Percentiles rank a stretch among this genome's conserved stretches.
These are phyloP conservation scores for Metschnikowia santaceciliae DNA, from an alignment of 805 yeast species.

Conservation along the genomic window DNA sequence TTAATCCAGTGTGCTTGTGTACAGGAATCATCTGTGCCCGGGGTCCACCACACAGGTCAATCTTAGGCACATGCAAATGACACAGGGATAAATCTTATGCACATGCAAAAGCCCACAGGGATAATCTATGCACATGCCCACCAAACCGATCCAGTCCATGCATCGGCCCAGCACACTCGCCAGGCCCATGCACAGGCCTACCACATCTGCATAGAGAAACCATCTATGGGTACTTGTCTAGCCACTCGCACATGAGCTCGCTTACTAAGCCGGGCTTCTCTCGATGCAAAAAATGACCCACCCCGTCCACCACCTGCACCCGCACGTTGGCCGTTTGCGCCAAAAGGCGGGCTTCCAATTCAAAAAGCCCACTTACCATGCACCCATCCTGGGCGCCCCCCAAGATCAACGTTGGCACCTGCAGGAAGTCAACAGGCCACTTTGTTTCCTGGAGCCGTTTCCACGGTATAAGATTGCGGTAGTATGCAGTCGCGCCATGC, in stretches of 20 bases:
- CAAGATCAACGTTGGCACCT: conserved; percentile 34
- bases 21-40: too few species aligned
- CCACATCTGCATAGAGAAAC: too few species aligned
- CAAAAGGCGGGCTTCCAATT: conserved; percentile 22
- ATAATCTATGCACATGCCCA: too few species aligned
- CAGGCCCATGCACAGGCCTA: background rate
- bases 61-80: too few species aligned
- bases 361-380: conserved; percentile 28
- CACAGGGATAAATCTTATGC: too few species aligned
- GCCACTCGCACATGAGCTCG: conserved; percentile 26
- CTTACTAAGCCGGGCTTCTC: conserved; percentile 33
- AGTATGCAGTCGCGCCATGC: conserved; percentile 37
- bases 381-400: conserved; percentile 41
- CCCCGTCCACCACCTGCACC: conserved; percentile 23
- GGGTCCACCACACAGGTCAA: too few species aligned
- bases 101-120: too few species aligned
- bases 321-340: conserved; percentile 18
- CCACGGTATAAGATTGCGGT: conserved; percentile 23
- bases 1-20: too few species aligned
- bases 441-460: conserved; percentile 16
- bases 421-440: conserved; percentile 29
- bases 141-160: too few species aligned
- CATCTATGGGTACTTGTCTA: conserved; percentile 13
- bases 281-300: conserved; percentile 40
- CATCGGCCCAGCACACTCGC: too few species aligned